Evolutionary conservation across 2,329 filamentous ascomycete species (phyloP), one percentile per base, ranked within the genome.

Genomic region (Cordyceps cateniannulata): DNA sequence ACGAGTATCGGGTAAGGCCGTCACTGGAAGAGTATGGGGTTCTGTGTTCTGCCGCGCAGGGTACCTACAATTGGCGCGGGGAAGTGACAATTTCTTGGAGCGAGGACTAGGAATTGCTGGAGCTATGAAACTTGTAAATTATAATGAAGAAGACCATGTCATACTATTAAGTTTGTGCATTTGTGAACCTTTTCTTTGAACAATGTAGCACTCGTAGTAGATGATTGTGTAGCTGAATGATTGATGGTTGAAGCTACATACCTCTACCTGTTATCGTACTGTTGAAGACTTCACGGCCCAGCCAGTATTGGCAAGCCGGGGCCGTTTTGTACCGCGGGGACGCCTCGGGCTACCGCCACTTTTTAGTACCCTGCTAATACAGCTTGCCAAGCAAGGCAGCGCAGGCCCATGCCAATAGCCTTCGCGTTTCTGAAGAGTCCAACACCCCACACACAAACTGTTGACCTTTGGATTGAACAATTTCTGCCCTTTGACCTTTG

Each of bases 391-490:
- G 20, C 48, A 52, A 44, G 57, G 38, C 56, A 44, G 57, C 49
- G 38, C 57, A 59, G 47, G 50, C 56, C 54, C 22, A 20, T 27
- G 20, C 22, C 51, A 35, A 18, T 22, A 42, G 48, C 45, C 45
- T 52, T 52, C 49, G 57, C 57, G 57, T 59, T 59, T 59, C 27
- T 20, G 35, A 59, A 59, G 27, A 57, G 40, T 59, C 50, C 57
- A 59, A 47, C 57, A 59, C 57, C 57, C 57, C 57, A 52, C 57
- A 51, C 47, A 29, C 48, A 59, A 44, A 59, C 49, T 22, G 57
- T 51, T 42, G 35, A 38, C 38, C 27, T 58, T 50, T 4, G 49
- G 57, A 59, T 59, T 59, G 57, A 57, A 59, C 38, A 52, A 59
- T 59, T 59, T 59, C 57, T 52, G 49, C 57, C 48, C 40, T 38